Base-by-base conservation (phyloP, 1,284 basidiomycete genomes). In the Termitomyces sp. region DNA sequence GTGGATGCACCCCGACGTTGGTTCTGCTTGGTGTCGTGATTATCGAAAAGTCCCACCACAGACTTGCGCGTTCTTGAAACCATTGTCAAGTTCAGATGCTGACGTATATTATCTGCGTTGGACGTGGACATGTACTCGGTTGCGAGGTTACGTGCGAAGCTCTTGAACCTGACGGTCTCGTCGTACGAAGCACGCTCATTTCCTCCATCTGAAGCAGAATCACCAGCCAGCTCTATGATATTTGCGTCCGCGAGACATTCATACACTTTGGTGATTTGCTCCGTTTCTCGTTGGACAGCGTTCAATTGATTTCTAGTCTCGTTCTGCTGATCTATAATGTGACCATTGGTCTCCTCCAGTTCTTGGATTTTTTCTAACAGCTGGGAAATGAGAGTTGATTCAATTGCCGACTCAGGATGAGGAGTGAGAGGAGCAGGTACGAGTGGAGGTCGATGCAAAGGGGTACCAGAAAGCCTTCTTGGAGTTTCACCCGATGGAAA, bases 361-460 rank as follows among this genome's bases (percentile, higher is more conserved):
- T 94, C 91, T 28, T 79, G 74, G 50, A 94, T 87, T 70, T 92
- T 93, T n/a, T 72, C 64, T 31, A 92, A 68, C 3, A 94, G 78
- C 65, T 90, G 85, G 1, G 82, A 74, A 13, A 93, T 79, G 50
- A 92, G 73, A 12, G 78, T 77, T 28, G 80, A 47, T 33, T 47
- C 45, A 13, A 93, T 72, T 9, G 78, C 77, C 31, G 80, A 78
- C 61, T 89, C 69, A 13, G 66, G 67, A 47, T 64, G 62, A 30
- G 62, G 62, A 34, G 61, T 56, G 31, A 76, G 38, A 50, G 38
- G 61, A 50, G 57, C 47, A 51, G 54, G 52, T 26, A 43, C 39
- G 15, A 46, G 46, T 40, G 45, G 68, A 17, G 57, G 60, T 33
- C 60, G 62, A 46, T 55, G 56, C 39, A 58, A 58, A 26, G 55